Conservation (phyloP, 306 rosid species). For the Styphnolobium japonicum region DNA sequence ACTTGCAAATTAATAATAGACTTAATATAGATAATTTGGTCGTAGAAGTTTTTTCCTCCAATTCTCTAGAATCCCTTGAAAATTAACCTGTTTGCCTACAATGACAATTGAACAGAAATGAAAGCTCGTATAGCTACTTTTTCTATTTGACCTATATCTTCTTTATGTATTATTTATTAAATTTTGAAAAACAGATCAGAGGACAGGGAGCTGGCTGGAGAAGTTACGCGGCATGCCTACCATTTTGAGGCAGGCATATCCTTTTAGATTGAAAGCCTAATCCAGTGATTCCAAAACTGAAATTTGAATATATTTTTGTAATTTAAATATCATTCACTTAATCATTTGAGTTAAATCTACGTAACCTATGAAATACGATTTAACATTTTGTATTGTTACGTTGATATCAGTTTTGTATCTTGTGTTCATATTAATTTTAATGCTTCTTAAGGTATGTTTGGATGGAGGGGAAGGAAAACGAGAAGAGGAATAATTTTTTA, state of each 20-base stretch:
- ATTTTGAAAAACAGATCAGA: background rate
- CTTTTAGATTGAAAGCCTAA: background rate
- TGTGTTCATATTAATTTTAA: background rate
- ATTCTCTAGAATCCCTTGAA: background rate
- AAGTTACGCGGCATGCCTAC: background rate
- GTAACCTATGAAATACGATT: no score
- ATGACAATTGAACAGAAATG: background rate
- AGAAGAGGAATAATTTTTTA: no score
- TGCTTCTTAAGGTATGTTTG: no score
- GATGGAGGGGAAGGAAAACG: no score
- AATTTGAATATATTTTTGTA: no score
- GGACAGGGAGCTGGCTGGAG: background rate
- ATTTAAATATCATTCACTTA: no score
- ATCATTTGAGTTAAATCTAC: no score
- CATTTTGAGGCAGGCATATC: slow-evolving; percentile 4
- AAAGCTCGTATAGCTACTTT: no score
- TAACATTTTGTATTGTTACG: no score
- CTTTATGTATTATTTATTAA: background rate
- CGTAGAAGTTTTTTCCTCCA: background rate
- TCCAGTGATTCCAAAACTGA: background rate
- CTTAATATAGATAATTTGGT: background rate
- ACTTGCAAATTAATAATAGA: background rate
- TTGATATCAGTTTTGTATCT: no score
- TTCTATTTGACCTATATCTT: background rate
- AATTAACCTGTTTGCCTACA: no score